phyloP scores from a whole-genome alignment of 1,284 basidiomycete species.

The Stygiomarasmius scandens region DNA sequence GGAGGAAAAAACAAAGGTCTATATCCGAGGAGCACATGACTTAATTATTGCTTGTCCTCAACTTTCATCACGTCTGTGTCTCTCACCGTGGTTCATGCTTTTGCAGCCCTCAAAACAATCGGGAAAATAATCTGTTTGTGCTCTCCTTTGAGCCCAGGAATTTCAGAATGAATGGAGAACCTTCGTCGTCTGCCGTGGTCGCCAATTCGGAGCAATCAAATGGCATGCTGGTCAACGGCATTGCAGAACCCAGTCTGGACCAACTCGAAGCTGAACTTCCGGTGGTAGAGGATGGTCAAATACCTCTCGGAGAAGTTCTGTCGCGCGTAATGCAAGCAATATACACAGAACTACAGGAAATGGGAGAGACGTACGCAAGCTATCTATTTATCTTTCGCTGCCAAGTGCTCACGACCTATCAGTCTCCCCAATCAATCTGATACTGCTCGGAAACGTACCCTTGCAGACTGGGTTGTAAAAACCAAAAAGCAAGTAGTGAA shows the following conservation, averaged over 20 bases:
- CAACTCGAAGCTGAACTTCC: slow-evolving; percentile 78
- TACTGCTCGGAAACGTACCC: slow-evolving; percentile 74
- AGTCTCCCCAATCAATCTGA: slow-evolving; percentile 87
- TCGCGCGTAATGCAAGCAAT: slow-evolving; percentile 78
- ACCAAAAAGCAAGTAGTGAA: slow-evolving; percentile 90
- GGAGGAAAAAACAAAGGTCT: background rate
- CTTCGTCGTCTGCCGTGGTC: slow-evolving; percentile 1
- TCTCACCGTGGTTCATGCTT: slow-evolving; percentile 4
- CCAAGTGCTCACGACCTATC: slow-evolving; percentile 1
- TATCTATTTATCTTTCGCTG: background rate
- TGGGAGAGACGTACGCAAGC: slow-evolving; percentile 78
- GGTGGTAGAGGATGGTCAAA: slow-evolving; percentile 72
- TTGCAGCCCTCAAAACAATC: background rate
- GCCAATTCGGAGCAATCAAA: slow-evolving; percentile 9
- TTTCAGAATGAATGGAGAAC: slow-evolving; percentile 6
- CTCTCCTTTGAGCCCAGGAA: background rate
- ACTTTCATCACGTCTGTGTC: slow-evolving; percentile 7
- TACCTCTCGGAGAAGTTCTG: slow-evolving; percentile 74
- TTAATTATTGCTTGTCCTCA: slow-evolving; percentile 4
- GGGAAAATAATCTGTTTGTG: background rate
- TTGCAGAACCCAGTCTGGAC: slow-evolving; percentile 49
- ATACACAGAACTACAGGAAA: slow-evolving; percentile 81
- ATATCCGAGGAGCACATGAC: slow-evolving; percentile 1
- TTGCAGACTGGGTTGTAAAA: slow-evolving; percentile 87
- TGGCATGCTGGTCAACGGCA: slow-evolving; percentile 25